Base-by-base conservation (phyloP, 306 rosid genomes). In the Cajanus cajan region DNA sequence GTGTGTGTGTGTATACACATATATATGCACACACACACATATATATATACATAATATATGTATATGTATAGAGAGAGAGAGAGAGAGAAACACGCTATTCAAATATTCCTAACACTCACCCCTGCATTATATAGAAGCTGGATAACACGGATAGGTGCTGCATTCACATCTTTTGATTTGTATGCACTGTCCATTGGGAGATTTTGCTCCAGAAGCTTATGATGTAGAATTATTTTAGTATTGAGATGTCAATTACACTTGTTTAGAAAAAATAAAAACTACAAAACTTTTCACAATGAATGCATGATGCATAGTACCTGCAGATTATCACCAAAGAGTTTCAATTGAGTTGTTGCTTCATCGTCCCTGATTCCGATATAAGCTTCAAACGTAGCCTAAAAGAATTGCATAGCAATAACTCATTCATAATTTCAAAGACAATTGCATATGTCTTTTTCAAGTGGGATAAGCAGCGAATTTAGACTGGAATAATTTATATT, bases 311-410 rank as follows among this genome's bases (percentile, higher is more conserved):
- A 34, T 37, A 80, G 45, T 74, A 95, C 99, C 97, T 87, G 86
- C 85, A 95, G 86, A 86, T 91, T 88, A 82, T 95, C 94, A 68
- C 99, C 99, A 71, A 95, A 95, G 78, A 93, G 90, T 87, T 93
- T 87, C 78, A 95, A 76, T 80, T 93, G 92, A 85, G 94, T 90
- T 1, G 99, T 90, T 65, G 97, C 97, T 80, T 93, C 86, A 71
- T 92, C 97, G 45, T 95, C 99, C 76, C 88, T 90, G 82, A 95
- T 81, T 68, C 97, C 98, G 75, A 95, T 85, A 76, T 72, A 95
- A 61, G 97, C 99, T 88, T 93, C 99, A 82, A 91, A 95, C 57
- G 98, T 91, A 73, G 99, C 99, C 99, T 93, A 62, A 80, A 63
- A 31, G 51, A 88, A 70, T 61, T 48, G 67, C 71, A 83, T 81